Evolutionary conservation across 495 filamentous ascomycete genomes (phyloP).

Genomic region (Hypoxylon perforatum): DNA sequence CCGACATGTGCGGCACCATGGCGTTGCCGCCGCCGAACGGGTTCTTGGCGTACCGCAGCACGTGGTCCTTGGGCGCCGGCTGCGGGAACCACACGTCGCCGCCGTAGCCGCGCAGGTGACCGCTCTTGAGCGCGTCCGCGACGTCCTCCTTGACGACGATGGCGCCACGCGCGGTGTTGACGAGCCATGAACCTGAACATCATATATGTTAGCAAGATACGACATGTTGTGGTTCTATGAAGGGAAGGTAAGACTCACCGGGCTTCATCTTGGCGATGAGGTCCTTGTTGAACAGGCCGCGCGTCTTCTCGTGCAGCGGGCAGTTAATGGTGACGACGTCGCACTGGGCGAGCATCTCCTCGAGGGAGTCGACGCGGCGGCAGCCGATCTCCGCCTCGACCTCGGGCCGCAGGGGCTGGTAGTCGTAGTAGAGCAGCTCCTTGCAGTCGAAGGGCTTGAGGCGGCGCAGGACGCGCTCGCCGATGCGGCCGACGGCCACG

Average conservation of each 20-base stretch:
- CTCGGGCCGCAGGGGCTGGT: slow-evolving; percentile 90
- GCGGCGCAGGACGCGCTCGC: slow-evolving; percentile 95
- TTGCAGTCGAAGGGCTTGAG: slow-evolving; percentile 99
- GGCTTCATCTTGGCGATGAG: slow-evolving; percentile 99
- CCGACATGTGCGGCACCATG: slow-evolving; percentile 98
- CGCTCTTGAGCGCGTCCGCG: slow-evolving; percentile 88
- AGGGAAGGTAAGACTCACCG: slow-evolving; percentile 59
- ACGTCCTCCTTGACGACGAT: slow-evolving; percentile 99
- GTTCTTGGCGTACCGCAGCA: slow-evolving; percentile 91
- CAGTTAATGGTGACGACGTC: slow-evolving; percentile 99
- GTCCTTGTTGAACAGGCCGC: slow-evolving; percentile 98
- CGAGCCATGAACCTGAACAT: slow-evolving; percentile 88
- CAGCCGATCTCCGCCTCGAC: slow-evolving; percentile 96
- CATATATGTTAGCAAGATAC: too few species aligned
- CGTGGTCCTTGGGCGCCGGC: slow-evolving; percentile 94
- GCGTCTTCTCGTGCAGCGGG: slow-evolving; percentile 97
- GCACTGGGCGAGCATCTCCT: slow-evolving; percentile 96
- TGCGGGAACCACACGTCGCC: slow-evolving; percentile 89
- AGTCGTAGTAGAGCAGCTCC: slow-evolving; percentile 99
- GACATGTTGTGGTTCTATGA: too few species aligned
- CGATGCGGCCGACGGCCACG: slow-evolving; percentile 96
- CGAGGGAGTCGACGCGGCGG: slow-evolving; percentile 84
- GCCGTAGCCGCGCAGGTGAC: slow-evolving; percentile 96
- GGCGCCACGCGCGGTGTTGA: slow-evolving; percentile 98
- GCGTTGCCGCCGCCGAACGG: slow-evolving; percentile 97